Percentiles rank a stretch among this genome's conserved stretches.
Conservation (phyloP, 2,329 filamentous ascomycete species). For the Penicillium sclerotigenum region DNA sequence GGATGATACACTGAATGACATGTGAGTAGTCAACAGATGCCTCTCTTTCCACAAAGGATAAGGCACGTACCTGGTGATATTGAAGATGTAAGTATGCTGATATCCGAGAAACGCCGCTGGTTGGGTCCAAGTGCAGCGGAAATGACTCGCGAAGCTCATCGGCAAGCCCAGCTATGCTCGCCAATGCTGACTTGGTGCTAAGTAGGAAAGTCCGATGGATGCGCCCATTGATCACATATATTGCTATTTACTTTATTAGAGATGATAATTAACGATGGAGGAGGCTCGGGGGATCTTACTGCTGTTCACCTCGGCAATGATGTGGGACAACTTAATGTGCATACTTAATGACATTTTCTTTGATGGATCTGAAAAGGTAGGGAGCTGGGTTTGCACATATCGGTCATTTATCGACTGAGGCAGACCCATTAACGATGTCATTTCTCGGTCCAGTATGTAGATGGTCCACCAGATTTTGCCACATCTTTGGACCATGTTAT, state of each 20-base stretch:
- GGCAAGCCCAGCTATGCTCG: slow-evolving; percentile 39
- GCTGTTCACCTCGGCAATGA: slow-evolving; percentile 45
- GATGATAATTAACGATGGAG: not conserved
- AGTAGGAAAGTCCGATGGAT: slow-evolving; percentile 37
- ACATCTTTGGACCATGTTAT: slow-evolving; percentile 47
- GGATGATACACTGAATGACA: slow-evolving; percentile 38
- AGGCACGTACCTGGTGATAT: slow-evolving; percentile 39
- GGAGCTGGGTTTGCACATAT: slow-evolving; percentile 50
- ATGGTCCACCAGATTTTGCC: slow-evolving; percentile 57
- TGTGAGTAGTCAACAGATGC: not conserved
- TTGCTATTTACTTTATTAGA: slow-evolving; percentile 28
- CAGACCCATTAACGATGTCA: slow-evolving; percentile 54
- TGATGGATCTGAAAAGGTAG: slow-evolving; percentile 41
- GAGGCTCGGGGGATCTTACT: slow-evolving; percentile 32
- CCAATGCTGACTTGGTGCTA: slow-evolving; percentile 42
- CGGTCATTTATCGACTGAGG: slow-evolving; percentile 52
- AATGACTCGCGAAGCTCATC: slow-evolving; percentile 42
- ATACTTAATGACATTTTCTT: slow-evolving; percentile 44
- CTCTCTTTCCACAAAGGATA: not conserved
- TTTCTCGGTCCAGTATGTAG: slow-evolving; percentile 54
- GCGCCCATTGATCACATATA: slow-evolving; percentile 43
- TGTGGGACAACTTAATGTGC: slow-evolving; percentile 48
- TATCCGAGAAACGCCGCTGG: slow-evolving; percentile 43
- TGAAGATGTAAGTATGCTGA: slow-evolving; percentile 43
- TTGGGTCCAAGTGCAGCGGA: slow-evolving; percentile 36